phyloP scores from a whole-genome alignment of 2,329 filamentous ascomycete genomes.

The Paraphaeosphaeria sporulosa region DNA sequence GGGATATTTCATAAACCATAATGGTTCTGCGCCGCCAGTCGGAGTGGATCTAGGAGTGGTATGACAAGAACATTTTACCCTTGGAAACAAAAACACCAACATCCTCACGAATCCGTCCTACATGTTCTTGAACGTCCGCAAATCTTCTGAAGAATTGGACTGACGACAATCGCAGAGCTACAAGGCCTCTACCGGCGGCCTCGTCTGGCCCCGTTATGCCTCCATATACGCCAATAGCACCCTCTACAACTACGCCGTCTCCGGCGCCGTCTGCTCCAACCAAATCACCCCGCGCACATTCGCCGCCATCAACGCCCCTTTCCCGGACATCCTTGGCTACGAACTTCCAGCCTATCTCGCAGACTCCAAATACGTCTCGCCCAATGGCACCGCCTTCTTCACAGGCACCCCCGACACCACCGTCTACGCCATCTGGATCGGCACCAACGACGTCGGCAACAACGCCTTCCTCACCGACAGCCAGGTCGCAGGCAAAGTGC shows the following conservation, averaged over 20 bases:
- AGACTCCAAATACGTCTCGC: slow-evolving; percentile 45
- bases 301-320: slow-evolving; percentile 58
- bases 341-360: slow-evolving; percentile 58
- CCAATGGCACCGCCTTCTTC: slow-evolving; percentile 54
- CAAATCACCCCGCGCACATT: slow-evolving; percentile 67
- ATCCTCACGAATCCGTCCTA: not conserved
- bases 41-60: slow-evolving; percentile 63
- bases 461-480: slow-evolving; percentile 71
- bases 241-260: slow-evolving; percentile 73
- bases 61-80: slow-evolving; percentile 14
- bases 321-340: slow-evolving; percentile 63
- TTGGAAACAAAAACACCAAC: not conserved
- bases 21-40: slow-evolving; percentile 67
- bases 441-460: slow-evolving; percentile 78
- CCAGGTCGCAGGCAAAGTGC: slow-evolving; percentile 65
- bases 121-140: not conserved
- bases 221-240: slow-evolving; percentile 64
- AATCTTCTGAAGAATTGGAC: not conserved
- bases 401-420: slow-evolving; percentile 63
- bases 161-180: slow-evolving; percentile 47
- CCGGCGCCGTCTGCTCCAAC: slow-evolving; percentile 76
- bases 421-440: slow-evolving; percentile 80
- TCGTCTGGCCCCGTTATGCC: slow-evolving; percentile 73
- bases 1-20: slow-evolving; percentile 66
- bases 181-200: slow-evolving; percentile 69